Base-by-base conservation (phyloP, 441 rosid genomes). In the Aleurites moluccanus region DNA sequence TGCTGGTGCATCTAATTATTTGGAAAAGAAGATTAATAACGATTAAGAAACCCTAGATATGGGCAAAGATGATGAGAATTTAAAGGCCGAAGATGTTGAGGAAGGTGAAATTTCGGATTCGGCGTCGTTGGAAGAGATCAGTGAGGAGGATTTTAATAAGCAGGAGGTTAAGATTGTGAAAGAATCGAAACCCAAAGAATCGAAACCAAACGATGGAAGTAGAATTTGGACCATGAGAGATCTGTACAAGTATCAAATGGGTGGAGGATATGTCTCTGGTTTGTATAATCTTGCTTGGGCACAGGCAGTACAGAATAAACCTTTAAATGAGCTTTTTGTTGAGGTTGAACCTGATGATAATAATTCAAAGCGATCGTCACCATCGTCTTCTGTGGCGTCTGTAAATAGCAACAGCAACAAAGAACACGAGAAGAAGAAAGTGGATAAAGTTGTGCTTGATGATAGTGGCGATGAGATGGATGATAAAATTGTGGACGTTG, bases 211-310 rank as follows among this genome's bases (percentile, higher is more conserved):
- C 57, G 82, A 66, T 44, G 81, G 72, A 57, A 75, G 88, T 60
- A 90, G 89, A 88, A 89, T 91, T 83, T 93, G 99, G 98, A 91
- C 93, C 82, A 77, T 91, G 93, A 83, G 69, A 70, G 97, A 96
- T 83, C 80, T 92, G 78, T 73, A 85, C 66, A 76, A 88, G 85
- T 89, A 84, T 70, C 97, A 90, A 73, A 67, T 78, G 13, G 71
- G 80, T 20, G 83, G 92, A 2, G 88, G 93, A 3, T 87, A 85
- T 30, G 78, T 85, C 1, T 77, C 97, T 35, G 92, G 97, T 63
- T 75, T 96, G 77, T 80, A 88, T 75, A 90, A 88, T 78, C 86
- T 91, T 35, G 99, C 99, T 1, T 96, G 99, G 99, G 98, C 99
- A 16, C 97, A 88, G 76, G 98, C 98, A 8, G 99, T 93, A 60